Evolutionary conservation across 768 basidiomycete genomes (phyloP).

Genomic region (Boletus rubroflammeus): DNA sequence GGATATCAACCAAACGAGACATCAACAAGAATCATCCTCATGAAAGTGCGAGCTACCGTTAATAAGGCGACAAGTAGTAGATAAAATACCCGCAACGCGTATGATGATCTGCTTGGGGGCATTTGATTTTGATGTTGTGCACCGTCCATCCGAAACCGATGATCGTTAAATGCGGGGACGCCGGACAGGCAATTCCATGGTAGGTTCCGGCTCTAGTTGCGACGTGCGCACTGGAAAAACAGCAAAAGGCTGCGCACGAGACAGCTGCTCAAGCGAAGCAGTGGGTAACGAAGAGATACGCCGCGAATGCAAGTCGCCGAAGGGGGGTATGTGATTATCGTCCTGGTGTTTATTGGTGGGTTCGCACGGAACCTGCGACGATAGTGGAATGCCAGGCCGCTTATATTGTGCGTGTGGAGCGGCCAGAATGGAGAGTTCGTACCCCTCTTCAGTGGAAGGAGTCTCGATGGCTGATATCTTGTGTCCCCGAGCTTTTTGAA

Average conservation of each 20-base stretch:
- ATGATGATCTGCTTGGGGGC: not conserved
- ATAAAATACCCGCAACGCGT: not conserved
- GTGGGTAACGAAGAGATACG: not conserved
- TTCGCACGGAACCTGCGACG: not conserved
- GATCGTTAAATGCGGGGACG: not conserved
- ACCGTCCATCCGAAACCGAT: not conserved
- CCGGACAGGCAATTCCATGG: constrained; percentile 28
- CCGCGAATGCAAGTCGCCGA: not conserved
- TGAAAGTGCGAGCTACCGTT: not conserved
- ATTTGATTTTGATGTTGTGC: not conserved
- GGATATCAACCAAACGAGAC: not conserved
- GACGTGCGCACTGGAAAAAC: constrained; percentile 28
- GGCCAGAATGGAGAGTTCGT: constrained; percentile 17
- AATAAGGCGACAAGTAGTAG: not conserved
- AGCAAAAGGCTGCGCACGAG: constrained; percentile 17
- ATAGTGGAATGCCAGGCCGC: not conserved
- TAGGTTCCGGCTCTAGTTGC: constrained; percentile 32
- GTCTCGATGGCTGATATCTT: not conserved
- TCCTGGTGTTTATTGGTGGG: not conserved
- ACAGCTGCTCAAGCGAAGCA: not conserved
- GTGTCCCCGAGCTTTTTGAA: constrained; percentile 1
- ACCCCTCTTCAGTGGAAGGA: constrained; percentile 2
- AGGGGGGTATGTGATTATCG: not conserved
- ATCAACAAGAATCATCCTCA: not conserved
- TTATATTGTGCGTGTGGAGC: not conserved